Evolutionary conservation across 139 green algal species (phyloP), one percentile per base, ranked within the genome.

Genomic region (Chlorella sp.): DNA sequence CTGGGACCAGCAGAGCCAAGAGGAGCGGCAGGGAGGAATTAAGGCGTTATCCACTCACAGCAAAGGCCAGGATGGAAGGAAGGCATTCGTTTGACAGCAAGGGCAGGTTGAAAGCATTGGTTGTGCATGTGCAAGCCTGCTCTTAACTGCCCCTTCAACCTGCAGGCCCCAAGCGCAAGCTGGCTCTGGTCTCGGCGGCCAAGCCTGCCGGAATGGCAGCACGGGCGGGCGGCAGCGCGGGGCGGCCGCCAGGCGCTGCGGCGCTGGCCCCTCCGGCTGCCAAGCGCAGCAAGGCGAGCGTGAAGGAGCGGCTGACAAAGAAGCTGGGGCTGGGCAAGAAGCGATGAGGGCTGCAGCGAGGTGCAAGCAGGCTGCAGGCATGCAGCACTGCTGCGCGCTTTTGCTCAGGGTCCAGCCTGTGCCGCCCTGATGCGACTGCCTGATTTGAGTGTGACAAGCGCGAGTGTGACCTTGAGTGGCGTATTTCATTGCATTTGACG

Each of bases 301-400:
- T 83, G 39, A 83, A 83, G 64, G 63, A 74, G n/a, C 38, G 78
- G 63, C 78, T 83, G 62, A 74, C 30, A n/a, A 83, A 83, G 63
- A 83, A 83, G 78, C 78, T 83, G 5, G 44, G 39, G 26, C 41
- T 78, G 9, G 60, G 38, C 20, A 21, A 36, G 20, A 23, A 21
- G 65, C 30, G 51, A 60, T 60, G 51, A 60, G 51, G 9, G 51
- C 11, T 60, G 51, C 12, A 60, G 11, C 51, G 9, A 60, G 51
- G 51, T 72, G 69, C 18, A 5, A 32, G 9, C 4, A 30, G 11
- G 30, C 65, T 72, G 65, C 30, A 44, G 30, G n/a, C n/a, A n/a
- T n/a, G n/a, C n/a, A n/a, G n/a, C n/a, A n/a, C n/a, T n/a, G n/a
- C n/a, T n/a, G n/a, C n/a, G n/a, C n/a, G n/a, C n/a, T n/a, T n/a